Base-by-base conservation (phyloP, 805 yeast genomes). In the Cyberlindnera misumaiensis region DNA sequence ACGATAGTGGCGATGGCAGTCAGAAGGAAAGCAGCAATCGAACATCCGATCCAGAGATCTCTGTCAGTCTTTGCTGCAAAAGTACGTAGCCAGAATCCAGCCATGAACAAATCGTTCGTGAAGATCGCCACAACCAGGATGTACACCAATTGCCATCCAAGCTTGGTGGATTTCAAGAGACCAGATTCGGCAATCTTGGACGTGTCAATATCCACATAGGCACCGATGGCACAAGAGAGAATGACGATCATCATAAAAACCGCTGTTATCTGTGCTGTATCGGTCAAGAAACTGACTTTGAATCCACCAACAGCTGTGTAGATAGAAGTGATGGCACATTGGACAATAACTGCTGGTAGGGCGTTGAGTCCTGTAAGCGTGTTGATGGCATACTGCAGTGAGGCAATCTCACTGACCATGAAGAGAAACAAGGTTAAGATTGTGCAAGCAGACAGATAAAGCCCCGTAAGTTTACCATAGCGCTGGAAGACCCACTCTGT, bases 1-100 rank as follows among this genome's bases (percentile, higher is more conserved):
- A 82, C 77, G 34, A 87, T 67, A 1, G 83, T 74, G 44, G 81
- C 76, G 41, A 87, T 68, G 11, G 70, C 65, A 40, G 82, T 74
- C 32, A 79, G 65, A 16, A 83, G 72, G 41, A 83, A 58, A 0
- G 89, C 72, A 0, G 96, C 95, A 43, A 89, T 64, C 4, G 80
- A 68, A 38, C 88, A 75, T 18, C 93, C 94, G 47, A 85, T 73
- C 59, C 73, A 59, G 51, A 89, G 69, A 54, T 88, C 96, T 47
- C 68, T 74, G 60, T 88, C 77, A 8, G 86, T 65, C 46, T 75
- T 76, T 6, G 95, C 80, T 5, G 97, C 95, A 66, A 89, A 89
- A 1, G 97, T 85, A 54, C 97, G 71, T 44, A 89, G 65, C 97
- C 97, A 89, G 59, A 89, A 88, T 0, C 96, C 96, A 25, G 95